phyloP scores from a whole-genome alignment of 23 red algal genomes.

The Gracilaria vermiculophylla region DNA sequence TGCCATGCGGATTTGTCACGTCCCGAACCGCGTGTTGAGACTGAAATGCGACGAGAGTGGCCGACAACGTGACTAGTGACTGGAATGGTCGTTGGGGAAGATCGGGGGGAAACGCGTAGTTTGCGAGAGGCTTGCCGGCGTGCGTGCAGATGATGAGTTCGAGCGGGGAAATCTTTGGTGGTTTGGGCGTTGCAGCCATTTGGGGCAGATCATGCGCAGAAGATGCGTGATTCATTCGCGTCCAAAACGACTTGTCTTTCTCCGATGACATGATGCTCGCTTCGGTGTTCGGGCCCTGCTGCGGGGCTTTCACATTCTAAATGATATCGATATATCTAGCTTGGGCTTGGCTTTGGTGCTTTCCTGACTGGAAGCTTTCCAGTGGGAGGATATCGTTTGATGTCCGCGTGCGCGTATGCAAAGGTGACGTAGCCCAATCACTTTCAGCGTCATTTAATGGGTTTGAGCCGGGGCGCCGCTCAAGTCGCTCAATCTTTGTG shows the following conservation, averaged over 20 bases:
- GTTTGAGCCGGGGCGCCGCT: too few relatives aligned
- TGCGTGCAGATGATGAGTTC: conserved; percentile 48
- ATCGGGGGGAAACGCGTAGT: background rate
- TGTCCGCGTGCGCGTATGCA: too few relatives aligned
- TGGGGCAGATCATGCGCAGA: conserved; percentile 30
- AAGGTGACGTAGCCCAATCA: too few relatives aligned
- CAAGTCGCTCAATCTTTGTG: too few relatives aligned
- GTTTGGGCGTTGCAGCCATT: conserved; percentile 1
- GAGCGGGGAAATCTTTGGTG: conserved; percentile 1
- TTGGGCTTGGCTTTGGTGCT: too few relatives aligned
- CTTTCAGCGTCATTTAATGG: too few relatives aligned
- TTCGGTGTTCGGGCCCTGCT: too few relatives aligned
- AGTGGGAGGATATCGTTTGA: too few relatives aligned
- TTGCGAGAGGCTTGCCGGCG: conserved; percentile 59
- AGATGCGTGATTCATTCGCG: conserved; percentile 48
- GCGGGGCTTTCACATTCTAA: too few relatives aligned
- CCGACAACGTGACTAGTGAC: conserved; percentile 23
- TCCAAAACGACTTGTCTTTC: conserved; percentile 34
- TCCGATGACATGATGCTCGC: background rate
- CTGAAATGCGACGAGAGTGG: conserved; percentile 31
- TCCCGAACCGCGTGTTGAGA: background rate
- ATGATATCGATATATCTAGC: too few relatives aligned
- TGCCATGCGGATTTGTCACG: background rate
- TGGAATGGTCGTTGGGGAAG: background rate
- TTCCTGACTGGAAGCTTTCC: too few relatives aligned